Conservation (phyloP, 306 rosid genomes). For the Sophora flavescens region DNA sequence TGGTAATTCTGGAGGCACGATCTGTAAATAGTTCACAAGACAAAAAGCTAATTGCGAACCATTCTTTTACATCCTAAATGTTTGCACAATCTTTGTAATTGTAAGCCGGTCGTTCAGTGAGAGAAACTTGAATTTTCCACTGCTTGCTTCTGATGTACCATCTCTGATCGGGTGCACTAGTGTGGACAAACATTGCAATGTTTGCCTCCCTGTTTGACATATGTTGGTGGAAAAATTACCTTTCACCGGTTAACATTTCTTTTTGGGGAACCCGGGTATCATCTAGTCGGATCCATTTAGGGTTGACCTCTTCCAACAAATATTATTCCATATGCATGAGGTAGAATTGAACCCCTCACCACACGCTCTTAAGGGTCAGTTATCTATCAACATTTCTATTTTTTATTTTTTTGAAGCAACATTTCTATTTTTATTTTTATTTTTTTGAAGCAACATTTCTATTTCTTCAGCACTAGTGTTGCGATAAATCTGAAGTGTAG, state of each 20-base stretch:
- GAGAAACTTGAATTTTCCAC: slow-evolving; percentile 16
- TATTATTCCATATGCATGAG: too few relatives aligned
- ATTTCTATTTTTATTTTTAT: too few relatives aligned
- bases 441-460: too few relatives aligned
- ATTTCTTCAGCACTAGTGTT: slow-evolving; percentile 12
- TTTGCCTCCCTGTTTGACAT: slow-evolving; percentile 22
- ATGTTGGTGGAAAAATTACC: slow-evolving; percentile 3
- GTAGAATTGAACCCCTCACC: too few relatives aligned
- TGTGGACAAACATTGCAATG: not conserved
- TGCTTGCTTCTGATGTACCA: slow-evolving; percentile 6
- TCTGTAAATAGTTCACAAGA: not conserved
- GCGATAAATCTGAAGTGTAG: too few relatives aligned
- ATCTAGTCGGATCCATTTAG: too few relatives aligned
- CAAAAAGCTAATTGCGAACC: not conserved
- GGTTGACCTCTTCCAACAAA: too few relatives aligned
- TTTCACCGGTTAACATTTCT: slow-evolving; percentile 4
- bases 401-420: too few relatives aligned
- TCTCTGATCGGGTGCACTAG: not conserved
- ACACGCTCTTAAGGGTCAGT: too few relatives aligned
- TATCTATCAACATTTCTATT: too few relatives aligned
- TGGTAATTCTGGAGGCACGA: slow-evolving; percentile 6
- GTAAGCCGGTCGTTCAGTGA: slow-evolving; percentile 13
- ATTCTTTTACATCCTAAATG: slow-evolving; percentile 14
- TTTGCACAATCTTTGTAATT: slow-evolving; percentile 5
- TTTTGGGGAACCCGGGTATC: too few relatives aligned